phyloP scores from a whole-genome alignment of 1,284 basidiomycete genomes.

The Cryptococcus sp. region DNA sequence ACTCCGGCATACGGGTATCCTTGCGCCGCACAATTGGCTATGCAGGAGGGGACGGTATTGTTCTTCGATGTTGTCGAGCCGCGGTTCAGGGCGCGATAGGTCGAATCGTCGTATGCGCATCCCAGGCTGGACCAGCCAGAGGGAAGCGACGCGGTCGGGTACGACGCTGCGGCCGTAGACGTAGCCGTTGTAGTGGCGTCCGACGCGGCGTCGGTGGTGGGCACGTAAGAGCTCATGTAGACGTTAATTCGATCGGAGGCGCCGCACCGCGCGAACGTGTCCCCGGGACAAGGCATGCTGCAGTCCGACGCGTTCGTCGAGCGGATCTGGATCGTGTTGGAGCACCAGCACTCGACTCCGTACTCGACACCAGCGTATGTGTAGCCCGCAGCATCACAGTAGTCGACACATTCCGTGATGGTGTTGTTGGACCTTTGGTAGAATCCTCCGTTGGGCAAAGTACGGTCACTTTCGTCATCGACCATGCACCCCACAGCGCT shows the following conservation, averaged over 20 bases:
- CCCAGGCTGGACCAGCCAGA: constrained; percentile 4
- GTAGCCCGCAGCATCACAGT: constrained; percentile 3
- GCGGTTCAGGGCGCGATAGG: constrained; percentile 6
- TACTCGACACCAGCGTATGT: constrained; percentile 12
- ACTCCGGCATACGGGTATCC: constrained; percentile 8
- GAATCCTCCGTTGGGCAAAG: constrained; percentile 8
- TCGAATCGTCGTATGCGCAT: constrained; percentile 1
- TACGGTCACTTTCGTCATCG: neutral
- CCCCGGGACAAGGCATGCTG: constrained; percentile 5
- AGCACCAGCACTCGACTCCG: constrained; percentile 2
- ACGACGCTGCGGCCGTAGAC: neutral
- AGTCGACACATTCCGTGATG: constrained; percentile 2
- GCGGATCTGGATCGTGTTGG: constrained; percentile 1
- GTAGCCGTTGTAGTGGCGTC: neutral
- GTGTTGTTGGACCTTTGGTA: neutral
- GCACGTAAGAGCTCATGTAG: neutral
- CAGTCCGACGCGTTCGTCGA: neutral
- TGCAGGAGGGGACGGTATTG: neutral
- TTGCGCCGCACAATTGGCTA: constrained; percentile 2
- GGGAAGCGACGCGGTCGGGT: constrained; percentile 4
- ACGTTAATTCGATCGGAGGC: constrained; percentile 1
- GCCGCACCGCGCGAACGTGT: neutral
- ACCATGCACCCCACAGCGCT: constrained; percentile 4
- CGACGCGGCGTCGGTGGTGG: neutral
- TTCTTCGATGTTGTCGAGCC: constrained; percentile 4